These are phyloP conservation scores for Cryptomeria japonica DNA, from an alignment of 75 land plant species.

Conservation along the genomic window DNA sequence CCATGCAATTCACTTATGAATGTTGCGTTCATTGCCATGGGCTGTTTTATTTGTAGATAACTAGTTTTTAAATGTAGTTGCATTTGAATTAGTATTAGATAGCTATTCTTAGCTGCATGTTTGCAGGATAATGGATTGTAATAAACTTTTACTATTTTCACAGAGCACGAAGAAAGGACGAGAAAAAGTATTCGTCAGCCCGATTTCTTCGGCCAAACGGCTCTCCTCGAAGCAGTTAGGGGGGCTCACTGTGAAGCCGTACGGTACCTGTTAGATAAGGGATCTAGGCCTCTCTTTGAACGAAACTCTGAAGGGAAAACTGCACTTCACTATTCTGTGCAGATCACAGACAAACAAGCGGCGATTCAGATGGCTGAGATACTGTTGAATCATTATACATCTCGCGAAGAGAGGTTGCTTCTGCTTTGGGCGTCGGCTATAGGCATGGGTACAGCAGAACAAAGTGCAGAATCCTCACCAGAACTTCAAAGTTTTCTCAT, in stretches of 20 bases:
- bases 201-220: too few relatives aligned
- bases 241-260: too few relatives aligned
- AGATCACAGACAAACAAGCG: not conserved
- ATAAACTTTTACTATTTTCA: not conserved
- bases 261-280: too few relatives aligned
- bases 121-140: not conserved
- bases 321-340: not conserved
- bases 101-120: not conserved
- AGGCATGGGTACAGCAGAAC: not conserved
- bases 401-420: not conserved
- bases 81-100: too few relatives aligned
- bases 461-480: not conserved
- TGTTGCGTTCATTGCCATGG: too few relatives aligned
- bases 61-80: too few relatives aligned
- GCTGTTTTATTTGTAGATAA: too few relatives aligned
- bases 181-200: too few relatives aligned
- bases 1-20: too few relatives aligned
- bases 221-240: too few relatives aligned
- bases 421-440: not conserved
- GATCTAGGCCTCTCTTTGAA: not conserved
- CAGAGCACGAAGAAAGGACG: not conserved
- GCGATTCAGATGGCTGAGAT: not conserved
- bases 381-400: not conserved
- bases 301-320: not conserved
- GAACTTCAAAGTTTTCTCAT: not conserved